Percentiles rank a stretch among this genome's conserved stretches.
Evolutionary conservation across 805 yeast genomes (phyloP).

Genomic region (Yarrowia hollandica): DNA sequence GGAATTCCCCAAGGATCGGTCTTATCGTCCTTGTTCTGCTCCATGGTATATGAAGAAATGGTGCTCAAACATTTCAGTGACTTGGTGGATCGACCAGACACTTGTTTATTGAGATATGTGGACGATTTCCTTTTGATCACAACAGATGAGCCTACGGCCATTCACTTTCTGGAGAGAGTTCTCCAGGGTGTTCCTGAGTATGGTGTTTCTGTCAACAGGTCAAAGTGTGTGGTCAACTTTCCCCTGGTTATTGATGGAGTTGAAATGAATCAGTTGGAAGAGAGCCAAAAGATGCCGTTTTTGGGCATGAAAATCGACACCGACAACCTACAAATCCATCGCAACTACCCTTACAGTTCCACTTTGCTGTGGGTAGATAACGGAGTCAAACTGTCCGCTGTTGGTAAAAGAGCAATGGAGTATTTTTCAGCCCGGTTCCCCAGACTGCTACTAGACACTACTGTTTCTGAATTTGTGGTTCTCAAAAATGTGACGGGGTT

Average conservation of each 20-base stretch:
- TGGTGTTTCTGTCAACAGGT: slow-evolving; percentile 12
- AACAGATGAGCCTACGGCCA: background rate
- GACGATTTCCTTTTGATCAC: slow-evolving; percentile 19
- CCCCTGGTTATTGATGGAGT: background rate
- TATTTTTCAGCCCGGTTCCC: slow-evolving; percentile 2
- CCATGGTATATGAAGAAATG: slow-evolving; percentile 23
- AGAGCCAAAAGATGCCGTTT: background rate
- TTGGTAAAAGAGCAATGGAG: background rate
- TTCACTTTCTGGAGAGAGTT: background rate
- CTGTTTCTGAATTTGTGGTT: background rate
- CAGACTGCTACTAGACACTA: background rate
- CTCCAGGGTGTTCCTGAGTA: background rate
- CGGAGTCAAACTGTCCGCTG: background rate
- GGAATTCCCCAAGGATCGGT: slow-evolving; percentile 24
- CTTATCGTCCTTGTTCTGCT: slow-evolving; percentile 4
- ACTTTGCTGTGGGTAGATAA: slow-evolving; percentile 3
- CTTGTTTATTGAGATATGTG: slow-evolving; percentile 1
- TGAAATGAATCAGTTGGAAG: background rate
- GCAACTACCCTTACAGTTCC: background rate
- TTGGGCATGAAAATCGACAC: slow-evolving; percentile 8
- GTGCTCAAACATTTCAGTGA: background rate
- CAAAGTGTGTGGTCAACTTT: slow-evolving; percentile 13
- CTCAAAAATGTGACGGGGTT: background rate
- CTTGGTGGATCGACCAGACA: background rate
- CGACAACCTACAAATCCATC: background rate